These are phyloP conservation scores for Rhizopogon sp. DNA, from an alignment of 768 basidiomycete species.

Conservation along the genomic window DNA sequence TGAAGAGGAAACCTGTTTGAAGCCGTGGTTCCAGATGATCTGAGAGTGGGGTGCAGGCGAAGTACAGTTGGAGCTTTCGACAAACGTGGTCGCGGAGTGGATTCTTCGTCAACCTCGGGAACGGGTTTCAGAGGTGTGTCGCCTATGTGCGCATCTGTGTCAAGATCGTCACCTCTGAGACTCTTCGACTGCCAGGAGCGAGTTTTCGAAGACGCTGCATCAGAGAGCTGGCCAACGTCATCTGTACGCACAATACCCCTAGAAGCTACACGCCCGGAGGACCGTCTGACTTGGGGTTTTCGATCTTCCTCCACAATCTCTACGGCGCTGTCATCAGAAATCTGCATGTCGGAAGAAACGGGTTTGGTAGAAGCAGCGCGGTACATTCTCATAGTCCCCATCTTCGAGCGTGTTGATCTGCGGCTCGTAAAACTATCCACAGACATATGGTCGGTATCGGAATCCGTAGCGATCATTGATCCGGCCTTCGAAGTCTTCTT, in stretches of 20 bases:
- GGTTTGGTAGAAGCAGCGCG: not conserved
- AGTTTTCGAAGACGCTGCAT: not conserved
- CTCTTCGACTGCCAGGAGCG: not conserved
- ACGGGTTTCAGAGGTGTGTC: not conserved
- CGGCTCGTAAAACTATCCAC: slow-evolving; percentile 17
- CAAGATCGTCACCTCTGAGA: not conserved
- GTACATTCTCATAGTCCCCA: not conserved
- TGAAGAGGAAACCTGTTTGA: slow-evolving; percentile 11
- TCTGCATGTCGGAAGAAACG: not conserved
- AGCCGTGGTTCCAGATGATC: not conserved
- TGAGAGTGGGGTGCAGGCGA: not conserved
- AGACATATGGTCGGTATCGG: slow-evolving; percentile 25
- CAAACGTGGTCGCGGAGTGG: slow-evolving; percentile 20
- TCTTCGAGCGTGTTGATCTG: slow-evolving; percentile 5
- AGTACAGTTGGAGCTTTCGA: not conserved
- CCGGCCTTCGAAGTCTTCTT: slow-evolving; percentile 1
- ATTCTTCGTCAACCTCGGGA: slow-evolving; percentile 11
- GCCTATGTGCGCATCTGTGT: not conserved
- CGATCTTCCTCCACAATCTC: not conserved
- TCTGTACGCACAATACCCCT: not conserved
- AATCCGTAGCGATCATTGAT: slow-evolving; percentile 2
- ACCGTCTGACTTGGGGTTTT: not conserved
- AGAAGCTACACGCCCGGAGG: not conserved
- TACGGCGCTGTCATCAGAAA: not conserved
- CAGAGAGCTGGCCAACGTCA: not conserved